Base-by-base conservation (phyloP, 116 monocot species). In the Posidonia oceanica region DNA sequence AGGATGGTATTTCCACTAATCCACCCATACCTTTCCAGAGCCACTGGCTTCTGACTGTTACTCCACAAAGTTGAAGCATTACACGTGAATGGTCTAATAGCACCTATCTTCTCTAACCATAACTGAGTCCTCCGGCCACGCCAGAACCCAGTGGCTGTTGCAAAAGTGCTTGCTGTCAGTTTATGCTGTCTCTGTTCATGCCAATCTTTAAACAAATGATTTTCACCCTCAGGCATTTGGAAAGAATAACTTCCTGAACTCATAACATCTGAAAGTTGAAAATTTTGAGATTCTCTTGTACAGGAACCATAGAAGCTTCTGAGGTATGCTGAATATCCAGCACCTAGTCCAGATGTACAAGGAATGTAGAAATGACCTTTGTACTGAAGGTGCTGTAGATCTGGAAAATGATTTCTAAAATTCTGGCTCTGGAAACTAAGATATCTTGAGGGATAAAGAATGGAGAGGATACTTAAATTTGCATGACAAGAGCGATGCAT, bases 151-250 rank as follows among this genome's bases (percentile, higher is more conserved):
- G 69, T 68, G 17, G 79, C 79, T 0, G 63, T 42, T 8, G 70
- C 79, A 66, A 79, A 79, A 63, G 79, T 79, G 74, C 79, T 79
- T 51, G 79, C 79, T 21, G 79, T 74, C 61, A 79, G 73, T 40
- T 79, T 79, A 20, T 74, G 54, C 37, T 57, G 56, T 70, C 79
- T 79, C 40, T 44, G 21, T 54, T 65, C 77, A 23, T 72, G 36
- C 77, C 77, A 77, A 13, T 72, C 61, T 41, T 77, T 68, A 52
- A 65, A 65, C 65, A 64, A 73, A 36, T 69, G 69, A 14, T 29
- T 4, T 23, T 68, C 52, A 22, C 36, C 52, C 4, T 68, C 36
- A 53, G 52, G 67, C 16, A 40, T 7, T 18, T 41, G 21, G n/a
- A 67, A 48, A 67, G 63, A 61, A 22, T 61, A 39, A 3, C 37